Conservation (phyloP, 1,284 basidiomycete species). For the Inonotus hispidus region DNA sequence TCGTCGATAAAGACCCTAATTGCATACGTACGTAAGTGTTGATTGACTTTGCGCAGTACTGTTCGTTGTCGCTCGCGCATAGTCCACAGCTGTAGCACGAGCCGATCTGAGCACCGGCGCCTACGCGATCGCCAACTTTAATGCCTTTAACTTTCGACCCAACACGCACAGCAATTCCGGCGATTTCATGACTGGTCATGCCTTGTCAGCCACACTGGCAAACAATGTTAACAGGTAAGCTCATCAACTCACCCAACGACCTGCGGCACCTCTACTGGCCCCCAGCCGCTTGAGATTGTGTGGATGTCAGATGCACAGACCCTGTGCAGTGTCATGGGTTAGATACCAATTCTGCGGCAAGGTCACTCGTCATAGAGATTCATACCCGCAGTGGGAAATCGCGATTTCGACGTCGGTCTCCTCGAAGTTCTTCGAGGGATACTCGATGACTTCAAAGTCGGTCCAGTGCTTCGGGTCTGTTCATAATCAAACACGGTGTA, state of each 20-base stretch:
- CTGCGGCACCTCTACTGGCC: slow-evolving; percentile 12
- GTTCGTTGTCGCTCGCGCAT: slow-evolving; percentile 52
- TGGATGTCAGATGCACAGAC: slow-evolving; percentile 31
- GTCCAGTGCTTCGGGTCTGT: slow-evolving; percentile 31
- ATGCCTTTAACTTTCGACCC: slow-evolving; percentile 49
- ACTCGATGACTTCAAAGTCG: slow-evolving; percentile 38
- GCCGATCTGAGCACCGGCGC: slow-evolving; percentile 57
- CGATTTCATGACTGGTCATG: slow-evolving; percentile 51
- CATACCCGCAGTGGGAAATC: slow-evolving; percentile 35
- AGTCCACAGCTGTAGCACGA: slow-evolving; percentile 47
- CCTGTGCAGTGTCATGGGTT: not conserved
- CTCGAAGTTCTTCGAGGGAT: slow-evolving; percentile 30
- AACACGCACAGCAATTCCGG: slow-evolving; percentile 50
- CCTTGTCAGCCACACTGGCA: slow-evolving; percentile 32
- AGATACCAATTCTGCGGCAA: not conserved
- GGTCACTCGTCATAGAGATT: slow-evolving; percentile 10
- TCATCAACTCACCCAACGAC: slow-evolving; percentile 31
- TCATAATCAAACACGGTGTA: not conserved
- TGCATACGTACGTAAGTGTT: slow-evolving; percentile 30
- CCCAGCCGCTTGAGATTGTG: slow-evolving; percentile 33
- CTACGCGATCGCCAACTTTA: slow-evolving; percentile 60
- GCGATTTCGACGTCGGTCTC: slow-evolving; percentile 37
- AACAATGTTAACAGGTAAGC: slow-evolving; percentile 21
- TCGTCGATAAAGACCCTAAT: not conserved
- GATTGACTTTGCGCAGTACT: slow-evolving; percentile 38